Evolutionary conservation across 2,329 filamentous ascomycete genomes (phyloP), one percentile per base, ranked within the genome.

Genomic region (Nothopassalora personata): DNA sequence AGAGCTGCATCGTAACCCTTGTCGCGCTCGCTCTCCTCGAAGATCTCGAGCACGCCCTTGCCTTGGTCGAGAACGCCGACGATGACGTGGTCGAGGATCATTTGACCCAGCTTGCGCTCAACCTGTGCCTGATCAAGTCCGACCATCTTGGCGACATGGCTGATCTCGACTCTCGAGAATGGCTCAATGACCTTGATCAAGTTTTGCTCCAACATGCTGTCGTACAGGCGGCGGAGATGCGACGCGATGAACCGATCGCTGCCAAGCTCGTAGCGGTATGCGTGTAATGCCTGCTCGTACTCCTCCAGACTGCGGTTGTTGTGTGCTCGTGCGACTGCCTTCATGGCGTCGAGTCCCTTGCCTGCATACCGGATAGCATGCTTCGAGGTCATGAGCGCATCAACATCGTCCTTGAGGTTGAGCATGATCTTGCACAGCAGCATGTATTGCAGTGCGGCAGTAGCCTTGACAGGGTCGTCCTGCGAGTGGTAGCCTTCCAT

Each of bases 391-490:
- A 99, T 91, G 67, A 99, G 85, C 72, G 89, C 86, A 78, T 93
- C 96, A 74, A 99, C 93, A 75, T 99, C 95, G 80, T 97, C 92
- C 66, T 86, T 91, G 45, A 95, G 83, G 78, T 99, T 99, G 68
- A 99, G 83, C 95, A 99, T 99, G 76, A 99, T 94, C 81, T 99
- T 99, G 86, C 94, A 97, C 36, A 99, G 86, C 56, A 99, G 85
- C 94, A 99, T 99, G 82, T 99, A 99, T 80, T 99, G 94, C 66
- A 99, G 81, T 10, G 94, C 91, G 11, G 93, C 90, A n/a, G 93
- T 95, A n/a, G 95, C 94, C 77, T 92, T 91, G 64, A 83, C 79
- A 43, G 86, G 80, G 73, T 96, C 91, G 67, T 99, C 94, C 75
- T 96, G 91, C 50, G 88, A 87, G 77, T 94, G 91, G 77, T 97